These are phyloP conservation scores for Spinacia oleracea DNA, from an alignment of 179 eudicot species.

Conservation along the genomic window DNA sequence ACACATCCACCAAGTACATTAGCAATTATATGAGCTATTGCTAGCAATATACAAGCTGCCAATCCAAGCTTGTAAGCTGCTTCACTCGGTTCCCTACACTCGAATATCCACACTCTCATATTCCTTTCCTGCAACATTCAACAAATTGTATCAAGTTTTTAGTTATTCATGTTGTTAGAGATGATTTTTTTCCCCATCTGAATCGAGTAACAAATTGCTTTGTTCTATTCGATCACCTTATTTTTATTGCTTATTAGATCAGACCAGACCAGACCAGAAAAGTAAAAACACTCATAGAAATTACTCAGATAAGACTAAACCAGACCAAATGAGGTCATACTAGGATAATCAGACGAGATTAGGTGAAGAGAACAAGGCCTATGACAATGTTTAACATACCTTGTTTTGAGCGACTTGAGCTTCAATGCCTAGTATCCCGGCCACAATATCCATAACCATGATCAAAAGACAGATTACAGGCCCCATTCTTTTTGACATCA, in stretches of 20 bases:
- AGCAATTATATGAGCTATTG: conserved; percentile 64
- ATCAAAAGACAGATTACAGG: conserved; percentile 54
- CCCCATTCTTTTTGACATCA: conserved; percentile 39
- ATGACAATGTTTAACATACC: too few relatives aligned
- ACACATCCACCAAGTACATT: conserved; percentile 77
- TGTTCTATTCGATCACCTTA: too few relatives aligned
- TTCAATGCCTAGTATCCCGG: conserved; percentile 73
- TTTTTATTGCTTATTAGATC: too few relatives aligned
- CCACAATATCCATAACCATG: conserved; percentile 60
- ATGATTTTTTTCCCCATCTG: too few relatives aligned
- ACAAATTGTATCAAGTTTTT: neutral
- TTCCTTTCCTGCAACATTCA: conserved; percentile 42
- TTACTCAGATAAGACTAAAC: too few relatives aligned
- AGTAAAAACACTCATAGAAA: too few relatives aligned
- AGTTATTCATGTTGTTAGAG: neutral
- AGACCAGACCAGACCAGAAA: too few relatives aligned
- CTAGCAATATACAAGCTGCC: conserved; percentile 59
- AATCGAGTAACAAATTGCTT: too few relatives aligned
- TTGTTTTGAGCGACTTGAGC: conserved; percentile 74
- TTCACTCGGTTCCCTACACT: conserved; percentile 79
- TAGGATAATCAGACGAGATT: too few relatives aligned
- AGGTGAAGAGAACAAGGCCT: too few relatives aligned
- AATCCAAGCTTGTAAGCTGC: conserved; percentile 79
- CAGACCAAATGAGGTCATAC: too few relatives aligned
- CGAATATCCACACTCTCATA: conserved; percentile 57